Conservation (phyloP, 495 filamentous ascomycete species). For the Aspergillus nanangensis region DNA sequence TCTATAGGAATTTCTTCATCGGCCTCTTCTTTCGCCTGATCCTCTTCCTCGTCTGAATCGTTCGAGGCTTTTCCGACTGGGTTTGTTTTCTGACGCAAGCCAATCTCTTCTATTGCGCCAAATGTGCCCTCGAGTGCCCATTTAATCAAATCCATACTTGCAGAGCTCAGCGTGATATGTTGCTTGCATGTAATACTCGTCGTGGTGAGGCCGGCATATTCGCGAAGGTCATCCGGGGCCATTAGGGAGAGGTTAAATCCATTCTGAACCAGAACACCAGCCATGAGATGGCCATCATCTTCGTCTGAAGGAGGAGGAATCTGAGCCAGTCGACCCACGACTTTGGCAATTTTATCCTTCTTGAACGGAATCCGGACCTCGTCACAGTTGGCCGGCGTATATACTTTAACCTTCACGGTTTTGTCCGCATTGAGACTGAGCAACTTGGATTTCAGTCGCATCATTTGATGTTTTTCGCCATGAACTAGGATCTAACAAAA, state of each 20-base stretch:
- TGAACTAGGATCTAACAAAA: conserved; percentile 78
- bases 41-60: conserved; percentile 21
- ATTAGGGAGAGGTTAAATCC: conserved; percentile 95
- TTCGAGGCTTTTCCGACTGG: conserved; percentile 18
- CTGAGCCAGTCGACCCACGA: conserved; percentile 88
- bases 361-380: conserved; percentile 93
- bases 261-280: conserved; percentile 90
- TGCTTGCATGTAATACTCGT: conserved; percentile 91
- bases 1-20: conserved; percentile 48
- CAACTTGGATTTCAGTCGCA: conserved; percentile 88
- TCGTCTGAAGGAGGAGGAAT: conserved; percentile 58
- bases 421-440: conserved; percentile 85
- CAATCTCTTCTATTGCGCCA: conserved; percentile 72
- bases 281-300: conserved; percentile 57
- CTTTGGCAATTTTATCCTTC: conserved; percentile 92
- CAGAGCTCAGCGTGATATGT: conserved; percentile 75
- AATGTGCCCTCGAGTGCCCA: conserved; percentile 96
- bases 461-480: conserved; percentile 97
- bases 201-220: conserved; percentile 92
- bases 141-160: conserved; percentile 82
- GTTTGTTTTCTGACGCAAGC: conserved; percentile 31
- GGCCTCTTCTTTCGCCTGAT: conserved; percentile 37
- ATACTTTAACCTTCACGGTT: conserved; percentile 78
- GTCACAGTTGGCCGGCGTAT: conserved; percentile 88
- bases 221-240: conserved; percentile 90